phyloP scores from a whole-genome alignment of 805 yeast genomes.

The Torulaspora delbrueckii region DNA sequence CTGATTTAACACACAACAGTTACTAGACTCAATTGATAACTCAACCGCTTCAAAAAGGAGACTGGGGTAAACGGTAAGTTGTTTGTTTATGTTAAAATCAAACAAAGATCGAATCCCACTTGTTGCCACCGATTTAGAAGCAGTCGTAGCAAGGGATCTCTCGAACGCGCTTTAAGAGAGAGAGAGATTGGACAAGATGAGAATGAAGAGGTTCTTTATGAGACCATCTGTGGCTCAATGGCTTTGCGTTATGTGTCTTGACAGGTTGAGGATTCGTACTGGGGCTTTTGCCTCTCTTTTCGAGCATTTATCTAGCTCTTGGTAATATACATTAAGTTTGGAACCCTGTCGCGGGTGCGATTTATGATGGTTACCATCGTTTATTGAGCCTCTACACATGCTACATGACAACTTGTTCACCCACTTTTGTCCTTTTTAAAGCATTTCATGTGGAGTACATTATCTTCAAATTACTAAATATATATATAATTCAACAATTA shows the following conservation, averaged over 20 bases:
- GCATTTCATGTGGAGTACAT: no score
- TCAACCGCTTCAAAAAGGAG: background rate
- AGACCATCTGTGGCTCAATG: background rate
- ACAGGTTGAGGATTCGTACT: background rate
- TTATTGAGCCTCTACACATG: no score
- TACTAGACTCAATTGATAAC: background rate
- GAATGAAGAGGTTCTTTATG: background rate
- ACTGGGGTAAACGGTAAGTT: background rate
- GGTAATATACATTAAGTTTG: no score
- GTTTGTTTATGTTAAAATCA: background rate
- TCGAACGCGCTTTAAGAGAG: background rate
- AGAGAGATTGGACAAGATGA: background rate
- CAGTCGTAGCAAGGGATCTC: background rate
- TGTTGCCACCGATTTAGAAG: background rate
- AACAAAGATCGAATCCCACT: background rate
- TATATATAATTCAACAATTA: no score
- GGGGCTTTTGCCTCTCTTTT: no score
- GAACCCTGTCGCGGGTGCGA: no score
- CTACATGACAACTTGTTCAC: no score
- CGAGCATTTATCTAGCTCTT: no score
- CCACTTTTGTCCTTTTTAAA: no score
- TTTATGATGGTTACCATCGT: no score
- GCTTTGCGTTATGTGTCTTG: background rate
- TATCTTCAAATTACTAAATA: no score
- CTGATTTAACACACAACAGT: constrained; percentile 9